These are phyloP conservation scores for Isochrysis galbana DNA, from an alignment of 78 protist species.

Conservation along the genomic window DNA sequence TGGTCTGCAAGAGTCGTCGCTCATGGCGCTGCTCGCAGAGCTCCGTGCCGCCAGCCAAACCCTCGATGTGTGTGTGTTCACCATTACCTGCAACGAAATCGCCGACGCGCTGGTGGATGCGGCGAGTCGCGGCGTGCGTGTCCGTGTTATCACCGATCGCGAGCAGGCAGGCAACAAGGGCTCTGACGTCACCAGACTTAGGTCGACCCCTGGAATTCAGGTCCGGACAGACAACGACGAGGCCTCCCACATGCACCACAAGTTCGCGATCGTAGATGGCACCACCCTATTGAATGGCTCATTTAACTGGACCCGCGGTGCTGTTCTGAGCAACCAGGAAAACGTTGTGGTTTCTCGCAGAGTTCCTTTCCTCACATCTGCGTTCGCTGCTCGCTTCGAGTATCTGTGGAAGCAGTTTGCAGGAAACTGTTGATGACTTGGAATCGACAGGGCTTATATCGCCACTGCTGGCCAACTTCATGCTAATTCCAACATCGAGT, in stretches of 20 bases:
- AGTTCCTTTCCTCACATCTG: no score
- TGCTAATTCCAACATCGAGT: no score
- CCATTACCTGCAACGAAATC: conserved; percentile 26
- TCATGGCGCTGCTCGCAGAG: background rate
- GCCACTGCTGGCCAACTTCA: no score
- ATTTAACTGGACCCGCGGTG: conserved; percentile 56
- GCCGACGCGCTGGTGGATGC: background rate
- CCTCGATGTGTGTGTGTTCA: conserved; percentile 54
- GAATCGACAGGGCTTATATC: no score
- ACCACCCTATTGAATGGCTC: conserved; percentile 38
- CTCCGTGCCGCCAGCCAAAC: background rate
- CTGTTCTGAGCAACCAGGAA: conserved; percentile 27
- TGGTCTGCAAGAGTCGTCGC: background rate
- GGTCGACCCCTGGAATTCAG: background rate
- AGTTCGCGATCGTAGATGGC: conserved; percentile 55
- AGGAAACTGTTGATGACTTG: no score
- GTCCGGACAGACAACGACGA: background rate
- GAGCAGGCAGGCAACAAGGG: conserved; percentile 17
- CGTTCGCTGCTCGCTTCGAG: no score
- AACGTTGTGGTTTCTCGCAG: conserved; percentile 40
- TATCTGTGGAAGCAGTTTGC: no score
- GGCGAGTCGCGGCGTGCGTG: conserved; percentile 12
- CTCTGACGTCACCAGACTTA: conserved; percentile 21
- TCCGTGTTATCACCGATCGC: conserved; percentile 51
- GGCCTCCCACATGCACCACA: conserved; percentile 56